Base-by-base conservation (phyloP, 768 basidiomycete genomes). In the Lactarius indigo region DNA sequence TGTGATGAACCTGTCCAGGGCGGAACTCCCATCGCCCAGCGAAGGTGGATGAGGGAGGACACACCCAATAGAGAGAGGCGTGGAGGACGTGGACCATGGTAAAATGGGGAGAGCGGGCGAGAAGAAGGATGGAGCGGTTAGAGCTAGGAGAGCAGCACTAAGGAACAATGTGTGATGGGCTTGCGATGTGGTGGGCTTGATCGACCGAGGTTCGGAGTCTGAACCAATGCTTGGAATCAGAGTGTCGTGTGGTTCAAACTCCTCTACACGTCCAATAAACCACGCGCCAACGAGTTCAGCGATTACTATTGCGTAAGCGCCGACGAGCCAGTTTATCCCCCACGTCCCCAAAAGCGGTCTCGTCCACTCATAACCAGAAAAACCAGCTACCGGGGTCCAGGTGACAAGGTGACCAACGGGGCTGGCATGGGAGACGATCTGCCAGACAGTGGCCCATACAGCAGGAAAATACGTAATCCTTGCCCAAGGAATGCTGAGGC, bases 281-380 rank as follows among this genome's bases (percentile, higher is more conserved):
- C 85, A 89, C 30, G 72, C 74, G 33, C 83, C 85, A 9, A 83
- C 72, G 2, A 78, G 71, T 69, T 88, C 83, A 9, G 88, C 84
- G 31, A 84, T 70, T 12, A 92, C 80, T 12, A 86, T 84, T 5
- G 90, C 89, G 88, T 89, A 94, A 9, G 85, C 86, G n/a, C 84
- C 91, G 8, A 84, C 81, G 31, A 89, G 74, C 88, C 90, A 94
- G 74, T 94, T 90, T 65, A 85, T 81, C 9, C 83, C 85, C 37
- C 79, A 75, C 37, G 87, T 80, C 5, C 92, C 92, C 28, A 84
- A 68, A 54, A 81, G 74, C 0, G 83, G 84, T 2, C 83, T 70
- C n/a, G 87, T 74, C 91, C 91, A 94, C 3, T 72, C 72, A 72
- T 93, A 94, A 0, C 82, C 76, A 9, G 81, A 80, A 39, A 81